These are phyloP conservation scores for Aspergillus vadensis DNA, from an alignment of 2,329 filamentous ascomycete species.

Conservation along the genomic window DNA sequence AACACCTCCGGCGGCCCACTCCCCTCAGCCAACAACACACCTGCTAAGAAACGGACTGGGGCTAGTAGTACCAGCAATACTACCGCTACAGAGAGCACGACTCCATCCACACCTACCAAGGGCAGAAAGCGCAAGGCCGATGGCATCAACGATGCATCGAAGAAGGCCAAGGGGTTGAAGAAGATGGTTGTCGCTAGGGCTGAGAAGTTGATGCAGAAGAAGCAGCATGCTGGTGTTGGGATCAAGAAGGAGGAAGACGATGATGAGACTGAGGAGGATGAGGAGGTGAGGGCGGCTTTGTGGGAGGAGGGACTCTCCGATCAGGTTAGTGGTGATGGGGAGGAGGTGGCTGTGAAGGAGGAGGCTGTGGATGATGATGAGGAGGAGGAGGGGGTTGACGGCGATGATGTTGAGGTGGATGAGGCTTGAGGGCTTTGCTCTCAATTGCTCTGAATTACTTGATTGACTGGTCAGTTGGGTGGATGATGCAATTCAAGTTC, in stretches of 20 bases:
- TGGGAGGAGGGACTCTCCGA: background rate
- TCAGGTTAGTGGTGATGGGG: background rate
- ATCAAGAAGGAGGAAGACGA: background rate
- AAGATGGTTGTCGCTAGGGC: slow-evolving; percentile 13
- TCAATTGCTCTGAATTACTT: background rate
- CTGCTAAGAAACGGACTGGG: background rate
- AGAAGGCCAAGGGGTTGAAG: slow-evolving; percentile 11
- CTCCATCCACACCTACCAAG: background rate
- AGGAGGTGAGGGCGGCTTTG: background rate
- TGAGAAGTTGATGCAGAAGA: slow-evolving; percentile 10
- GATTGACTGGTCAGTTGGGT: background rate
- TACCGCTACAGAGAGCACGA: background rate
- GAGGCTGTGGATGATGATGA: background rate
- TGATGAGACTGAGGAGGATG: background rate
- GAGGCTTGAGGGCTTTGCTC: background rate
- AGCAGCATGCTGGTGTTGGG: background rate
- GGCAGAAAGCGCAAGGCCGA: background rate
- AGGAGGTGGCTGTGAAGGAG: background rate
- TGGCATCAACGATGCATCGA: slow-evolving; percentile 15
- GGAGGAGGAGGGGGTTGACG: background rate
- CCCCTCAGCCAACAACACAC: background rate
- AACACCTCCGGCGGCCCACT: slow-evolving; percentile 21
- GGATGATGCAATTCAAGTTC: no score
- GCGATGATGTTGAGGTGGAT: background rate
- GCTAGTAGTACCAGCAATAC: slow-evolving; percentile 21